These are phyloP conservation scores for Rhypophila decipiens DNA, from an alignment of 495 filamentous ascomycete species.

Conservation along the genomic window DNA sequence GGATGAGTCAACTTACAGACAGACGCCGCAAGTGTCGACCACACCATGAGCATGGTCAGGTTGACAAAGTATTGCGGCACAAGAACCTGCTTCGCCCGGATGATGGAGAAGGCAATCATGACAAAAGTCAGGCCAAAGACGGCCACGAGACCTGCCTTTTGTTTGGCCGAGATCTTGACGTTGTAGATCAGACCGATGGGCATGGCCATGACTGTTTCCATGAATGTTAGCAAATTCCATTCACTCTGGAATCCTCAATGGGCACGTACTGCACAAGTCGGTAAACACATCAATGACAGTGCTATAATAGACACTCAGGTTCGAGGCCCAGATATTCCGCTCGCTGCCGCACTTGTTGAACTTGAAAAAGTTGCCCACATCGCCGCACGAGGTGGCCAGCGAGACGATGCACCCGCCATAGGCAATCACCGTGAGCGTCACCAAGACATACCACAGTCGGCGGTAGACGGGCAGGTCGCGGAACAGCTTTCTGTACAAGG, in stretches of 20 bases:
- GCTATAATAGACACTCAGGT: slow-evolving; percentile 38
- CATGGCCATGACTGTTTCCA: slow-evolving; percentile 41
- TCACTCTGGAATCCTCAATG: too few species aligned
- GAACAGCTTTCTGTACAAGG: slow-evolving; percentile 40
- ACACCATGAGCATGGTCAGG: slow-evolving; percentile 27
- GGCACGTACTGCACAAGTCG: slow-evolving; percentile 27
- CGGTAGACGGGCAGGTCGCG: slow-evolving; percentile 31
- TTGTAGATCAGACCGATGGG: slow-evolving; percentile 45
- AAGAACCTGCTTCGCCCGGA: slow-evolving; percentile 37
- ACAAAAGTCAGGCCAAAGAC: slow-evolving; percentile 46
- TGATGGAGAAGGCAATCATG: slow-evolving; percentile 45
- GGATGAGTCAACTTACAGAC: slow-evolving; percentile 21
- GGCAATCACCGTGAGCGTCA: slow-evolving; percentile 26
- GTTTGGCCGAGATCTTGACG: slow-evolving; percentile 35
- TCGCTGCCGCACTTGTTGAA: slow-evolving; percentile 23
- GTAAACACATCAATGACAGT: slow-evolving; percentile 40
- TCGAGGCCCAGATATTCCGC: slow-evolving; percentile 25
- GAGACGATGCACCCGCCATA: slow-evolving; percentile 37
- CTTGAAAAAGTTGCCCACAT: slow-evolving; percentile 33
- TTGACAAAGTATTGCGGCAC: slow-evolving; percentile 27
- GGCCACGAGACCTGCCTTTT: slow-evolving; percentile 41
- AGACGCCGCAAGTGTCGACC: slow-evolving; percentile 28
- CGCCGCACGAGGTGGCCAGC: slow-evolving; percentile 32
- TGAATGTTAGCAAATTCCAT: too few species aligned
- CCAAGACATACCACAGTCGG: slow-evolving; percentile 31